Conservation (phyloP, 2,329 filamentous ascomycete genomes). For the Blastomyces emzantsi region DNA sequence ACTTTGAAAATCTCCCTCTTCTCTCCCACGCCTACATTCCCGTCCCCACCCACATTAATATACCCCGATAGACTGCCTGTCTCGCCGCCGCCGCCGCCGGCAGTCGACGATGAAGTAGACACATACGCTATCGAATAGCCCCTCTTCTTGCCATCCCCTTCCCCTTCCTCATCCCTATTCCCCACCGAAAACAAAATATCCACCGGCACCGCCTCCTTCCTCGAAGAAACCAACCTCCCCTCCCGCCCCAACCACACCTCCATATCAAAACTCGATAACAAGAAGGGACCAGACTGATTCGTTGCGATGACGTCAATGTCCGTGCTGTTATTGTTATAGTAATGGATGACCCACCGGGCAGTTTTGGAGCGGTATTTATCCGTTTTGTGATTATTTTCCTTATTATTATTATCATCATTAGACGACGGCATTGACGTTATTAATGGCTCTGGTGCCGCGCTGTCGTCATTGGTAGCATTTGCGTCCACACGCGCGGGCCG, state of each 20-base stretch:
- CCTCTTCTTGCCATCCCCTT: slow-evolving; percentile 8
- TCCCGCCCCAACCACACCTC: slow-evolving; percentile 13
- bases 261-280: slow-evolving; percentile 12
- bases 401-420: neutral
- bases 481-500: neutral
- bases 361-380: slow-evolving; percentile 4
- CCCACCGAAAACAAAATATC: slow-evolving; percentile 13
- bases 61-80: slow-evolving; percentile 1
- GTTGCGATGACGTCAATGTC: slow-evolving; percentile 13
- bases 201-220: slow-evolving; percentile 12
- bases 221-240: slow-evolving; percentile 6
- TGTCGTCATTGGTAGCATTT: neutral
- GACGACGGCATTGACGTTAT: neutral
- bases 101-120: neutral
- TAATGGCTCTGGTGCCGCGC: neutral
- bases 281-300: slow-evolving; percentile 14
- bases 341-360: slow-evolving; percentile 15
- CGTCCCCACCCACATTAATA: slow-evolving; percentile 9
- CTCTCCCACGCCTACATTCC: slow-evolving; percentile 9
- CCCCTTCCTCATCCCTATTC: slow-evolving; percentile 1
- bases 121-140: slow-evolving; percentile 8
- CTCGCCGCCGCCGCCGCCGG: neutral
- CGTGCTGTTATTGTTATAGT: slow-evolving; percentile 16
- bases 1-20: slow-evolving; percentile 11
- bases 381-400: neutral